phyloP scores from a whole-genome alignment of 306 rosid genomes.

The Cicer chorassanicum region DNA sequence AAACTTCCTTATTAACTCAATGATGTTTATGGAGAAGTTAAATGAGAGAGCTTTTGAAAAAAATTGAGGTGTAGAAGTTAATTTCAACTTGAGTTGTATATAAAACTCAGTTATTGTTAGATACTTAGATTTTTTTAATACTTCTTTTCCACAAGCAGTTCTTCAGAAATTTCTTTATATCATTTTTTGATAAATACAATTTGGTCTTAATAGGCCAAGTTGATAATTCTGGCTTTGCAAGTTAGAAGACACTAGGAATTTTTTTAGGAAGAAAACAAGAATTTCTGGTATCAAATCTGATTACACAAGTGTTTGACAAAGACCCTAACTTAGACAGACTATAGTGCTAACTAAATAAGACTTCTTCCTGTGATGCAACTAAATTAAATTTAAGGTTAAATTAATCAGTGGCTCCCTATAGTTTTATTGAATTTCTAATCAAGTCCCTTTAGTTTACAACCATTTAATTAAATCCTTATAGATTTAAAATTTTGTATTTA shows the following conservation, averaged over 20 bases:
- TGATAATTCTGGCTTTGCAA: background rate
- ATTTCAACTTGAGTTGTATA: too few species aligned
- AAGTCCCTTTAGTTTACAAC: too few species aligned
- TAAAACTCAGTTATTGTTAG: background rate
- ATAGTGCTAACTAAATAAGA: conserved; percentile 18
- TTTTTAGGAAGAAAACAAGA: conserved; percentile 9
- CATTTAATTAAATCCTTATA: too few species aligned
- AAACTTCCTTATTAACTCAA: too few species aligned
- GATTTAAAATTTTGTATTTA: too few species aligned
- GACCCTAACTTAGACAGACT: conserved; percentile 1
- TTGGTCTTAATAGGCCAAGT: conserved; percentile 25
- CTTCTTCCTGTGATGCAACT: conserved; percentile 27
- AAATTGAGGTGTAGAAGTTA: too few species aligned
- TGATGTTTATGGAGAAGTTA: too few species aligned
- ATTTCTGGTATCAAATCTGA: conserved; percentile 13
- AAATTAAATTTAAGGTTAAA: background rate
- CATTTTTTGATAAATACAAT: background rate
- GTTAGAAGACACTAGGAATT: background rate
- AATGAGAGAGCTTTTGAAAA: too few species aligned
- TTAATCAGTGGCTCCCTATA: background rate
- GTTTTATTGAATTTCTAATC: too few species aligned
- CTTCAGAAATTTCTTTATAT: background rate
- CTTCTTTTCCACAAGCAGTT: background rate
- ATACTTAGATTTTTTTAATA: background rate
- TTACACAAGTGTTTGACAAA: conserved; percentile 31